Evolutionary conservation across 2,329 filamentous ascomycete genomes (phyloP).

Genomic region (Trichoderma koningiopsis): DNA sequence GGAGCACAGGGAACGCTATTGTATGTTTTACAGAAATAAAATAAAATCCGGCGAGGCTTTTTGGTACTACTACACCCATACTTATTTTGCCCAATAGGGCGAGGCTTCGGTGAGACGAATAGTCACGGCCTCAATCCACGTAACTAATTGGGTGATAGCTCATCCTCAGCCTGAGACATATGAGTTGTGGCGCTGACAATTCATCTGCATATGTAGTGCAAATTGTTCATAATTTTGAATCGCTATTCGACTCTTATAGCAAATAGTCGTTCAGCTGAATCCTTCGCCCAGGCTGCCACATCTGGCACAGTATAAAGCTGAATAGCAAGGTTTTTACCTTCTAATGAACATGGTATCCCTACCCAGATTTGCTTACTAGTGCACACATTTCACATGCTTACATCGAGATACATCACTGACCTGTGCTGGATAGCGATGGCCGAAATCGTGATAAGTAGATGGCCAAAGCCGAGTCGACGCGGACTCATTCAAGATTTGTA

Average conservation of each 20-base stretch:
- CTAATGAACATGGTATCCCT: background rate
- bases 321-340: background rate
- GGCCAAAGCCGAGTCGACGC: background rate
- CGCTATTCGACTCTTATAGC: background rate
- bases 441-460: background rate
- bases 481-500: background rate
- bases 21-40: background rate
- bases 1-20: background rate
- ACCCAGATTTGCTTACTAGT: background rate
- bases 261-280: background rate
- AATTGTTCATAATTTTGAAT: background rate
- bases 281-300: background rate
- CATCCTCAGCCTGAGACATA: background rate
- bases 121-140: background rate
- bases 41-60: background rate
- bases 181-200: background rate
- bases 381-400: background rate
- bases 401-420: background rate
- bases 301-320: background rate
- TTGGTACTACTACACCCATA: background rate
- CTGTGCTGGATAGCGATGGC: no score
- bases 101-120: background rate
- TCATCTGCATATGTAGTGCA: background rate
- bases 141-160: background rate
- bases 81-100: background rate